A percentile compares a stretch with the other conserved stretches of the same genome.
phyloP scores from a whole-genome alignment of 176 grass and related monocot genomes.

The Aegilops speltoides region DNA sequence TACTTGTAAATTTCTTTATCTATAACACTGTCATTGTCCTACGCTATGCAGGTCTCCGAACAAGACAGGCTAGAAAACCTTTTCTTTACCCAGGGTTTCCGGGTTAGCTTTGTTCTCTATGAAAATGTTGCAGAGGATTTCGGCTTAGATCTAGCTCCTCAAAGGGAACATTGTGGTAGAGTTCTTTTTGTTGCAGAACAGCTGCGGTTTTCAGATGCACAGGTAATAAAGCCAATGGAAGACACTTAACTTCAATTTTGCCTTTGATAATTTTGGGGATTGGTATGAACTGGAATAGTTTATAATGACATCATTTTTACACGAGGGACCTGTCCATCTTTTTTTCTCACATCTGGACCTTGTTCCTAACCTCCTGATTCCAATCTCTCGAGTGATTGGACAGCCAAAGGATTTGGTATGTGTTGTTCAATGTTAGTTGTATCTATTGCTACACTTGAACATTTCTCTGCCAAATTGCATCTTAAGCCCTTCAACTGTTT shows the following conservation, averaged over 20 bases:
- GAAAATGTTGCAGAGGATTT: slow-evolving; percentile 48
- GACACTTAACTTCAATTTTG: background rate
- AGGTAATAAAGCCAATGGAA: slow-evolving; percentile 53
- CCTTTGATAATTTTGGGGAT: background rate
- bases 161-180: slow-evolving; percentile 19
- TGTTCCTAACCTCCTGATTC: background rate
- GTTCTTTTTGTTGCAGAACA: slow-evolving; percentile 79
- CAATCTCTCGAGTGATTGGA: background rate
- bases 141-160: slow-evolving; percentile 33
- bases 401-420: background rate
- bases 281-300: background rate
- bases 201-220: slow-evolving; percentile 79
- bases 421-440: slow-evolving; percentile 6
- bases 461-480: background rate
- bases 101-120: slow-evolving; percentile 44
- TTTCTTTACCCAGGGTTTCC: slow-evolving; percentile 68
- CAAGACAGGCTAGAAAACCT: slow-evolving; percentile 55
- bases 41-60: slow-evolving; percentile 39
- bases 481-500: background rate
- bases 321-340: background rate
- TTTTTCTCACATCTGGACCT: background rate
- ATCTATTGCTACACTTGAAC: background rate
- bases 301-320: background rate
- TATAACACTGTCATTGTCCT: slow-evolving; percentile 25
- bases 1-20: slow-evolving; percentile 12